Evolutionary conservation across 75 land plant species (phyloP), one percentile per base, ranked within the genome.

Genomic region (Pinus albicaulis): DNA sequence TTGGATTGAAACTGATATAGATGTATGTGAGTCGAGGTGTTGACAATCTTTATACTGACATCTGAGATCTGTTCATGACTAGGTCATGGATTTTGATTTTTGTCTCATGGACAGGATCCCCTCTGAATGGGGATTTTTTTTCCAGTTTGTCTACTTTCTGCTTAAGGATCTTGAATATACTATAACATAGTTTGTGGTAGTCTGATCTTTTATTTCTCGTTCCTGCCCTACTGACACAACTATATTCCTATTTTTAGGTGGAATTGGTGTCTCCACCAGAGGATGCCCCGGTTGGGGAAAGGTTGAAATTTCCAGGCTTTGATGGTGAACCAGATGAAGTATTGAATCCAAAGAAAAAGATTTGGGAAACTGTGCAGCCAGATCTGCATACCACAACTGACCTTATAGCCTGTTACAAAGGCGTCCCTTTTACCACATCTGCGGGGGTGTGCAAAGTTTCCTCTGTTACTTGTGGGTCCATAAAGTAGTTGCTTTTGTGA

Each of bases 271-370:
- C 84, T 7, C 99, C 99, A 52, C 98, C 99, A 0, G 82, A 85
- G 20, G 82, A 83, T 38, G 98, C 99, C 4, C 70, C 19, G 7
- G 78, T 91, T 52, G 99, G 99, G 16, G 99, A 97, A 78, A 85
- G 98, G 59, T 85, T 97, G 13, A 77, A 72, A 16, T 94, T 96
- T 66, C 89, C 89, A n/a, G 99, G 99, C 0, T 89, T 82, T 74
- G 83, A 85, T 63, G 93, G 99, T 0, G 82, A 86, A 31, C 91
- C 99, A 2, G 99, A 97, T 68, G 89, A 81, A 19, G 83, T 95
- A 2, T 79, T 97, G 44, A 97, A 95, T 78, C 98, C 99, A 0
- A 96, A 96, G 86, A 91, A 92, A 85, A 97, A 97, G 78, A 80
- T 94, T 2, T 97, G 98, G 98, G 99, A 94, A 75, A 86, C 87